A percentile compares a stretch with the other conserved stretches of the same genome.
Conservation (phyloP, 768 basidiomycete species). For the Mycena chlorophos region DNA sequence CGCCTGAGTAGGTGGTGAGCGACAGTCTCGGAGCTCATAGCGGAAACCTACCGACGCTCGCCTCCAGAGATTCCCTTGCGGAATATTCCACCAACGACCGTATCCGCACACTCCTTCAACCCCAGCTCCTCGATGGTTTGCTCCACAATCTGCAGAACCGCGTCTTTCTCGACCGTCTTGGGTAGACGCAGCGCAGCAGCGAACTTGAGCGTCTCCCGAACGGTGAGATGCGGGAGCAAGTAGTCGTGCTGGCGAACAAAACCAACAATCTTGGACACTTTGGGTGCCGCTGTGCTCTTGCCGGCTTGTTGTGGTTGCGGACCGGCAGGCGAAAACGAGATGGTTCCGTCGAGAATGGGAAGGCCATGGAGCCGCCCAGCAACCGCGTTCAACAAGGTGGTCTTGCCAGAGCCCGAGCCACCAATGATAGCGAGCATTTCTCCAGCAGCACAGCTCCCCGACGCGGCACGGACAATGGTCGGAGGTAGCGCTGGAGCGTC, state of each 20-base stretch:
- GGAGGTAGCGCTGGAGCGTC: neutral
- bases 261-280: conserved; percentile 30
- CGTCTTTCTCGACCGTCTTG: conserved; percentile 27
- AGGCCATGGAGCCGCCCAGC: conserved; percentile 18
- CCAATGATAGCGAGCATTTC: conserved; percentile 23
- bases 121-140: conserved; percentile 47
- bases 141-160: conserved; percentile 37
- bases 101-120: conserved; percentile 41
- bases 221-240: conserved; percentile 38
- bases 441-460: conserved; percentile 17
- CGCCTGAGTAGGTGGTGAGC: conserved; percentile 21
- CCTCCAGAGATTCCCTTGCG: conserved; percentile 52
- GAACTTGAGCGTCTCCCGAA: conserved; percentile 40
- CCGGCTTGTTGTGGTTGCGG: neutral
- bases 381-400: conserved; percentile 18
- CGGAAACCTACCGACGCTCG: conserved; percentile 31
- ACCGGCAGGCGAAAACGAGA: conserved; percentile 14
- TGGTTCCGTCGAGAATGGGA: conserved; percentile 15
- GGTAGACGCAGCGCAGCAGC: conserved; percentile 40
- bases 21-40: neutral
- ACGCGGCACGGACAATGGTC: conserved; percentile 15
- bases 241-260: conserved; percentile 43
- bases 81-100: conserved; percentile 42
- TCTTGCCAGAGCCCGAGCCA: conserved; percentile 16
- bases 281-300: conserved; percentile 3